Conservation (phyloP, 75 land plant species). For the Larix kaempferi region DNA sequence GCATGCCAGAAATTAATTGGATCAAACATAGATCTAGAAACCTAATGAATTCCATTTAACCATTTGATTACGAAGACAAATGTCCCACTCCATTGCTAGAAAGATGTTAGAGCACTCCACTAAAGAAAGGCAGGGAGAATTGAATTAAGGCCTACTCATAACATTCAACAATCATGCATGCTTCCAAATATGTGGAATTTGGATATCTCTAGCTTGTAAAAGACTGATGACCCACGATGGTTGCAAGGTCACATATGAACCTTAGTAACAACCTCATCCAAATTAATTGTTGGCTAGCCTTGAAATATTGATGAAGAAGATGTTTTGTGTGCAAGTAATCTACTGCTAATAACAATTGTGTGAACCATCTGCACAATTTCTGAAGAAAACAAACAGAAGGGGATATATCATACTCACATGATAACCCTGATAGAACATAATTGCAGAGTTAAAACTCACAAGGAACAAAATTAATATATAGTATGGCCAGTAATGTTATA, state of each 20-base stretch:
- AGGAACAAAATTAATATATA: neutral
- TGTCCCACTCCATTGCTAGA: constrained; percentile 88
- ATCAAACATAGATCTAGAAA: neutral
- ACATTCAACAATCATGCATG: neutral
- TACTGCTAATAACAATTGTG: constrained; percentile 92
- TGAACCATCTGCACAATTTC: constrained; percentile 94
- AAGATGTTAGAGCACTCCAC: constrained; percentile 96
- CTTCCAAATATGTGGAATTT: neutral
- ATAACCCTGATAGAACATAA: neutral
- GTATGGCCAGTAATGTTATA: neutral
- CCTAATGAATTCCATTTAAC: neutral
- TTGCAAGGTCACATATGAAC: neutral
- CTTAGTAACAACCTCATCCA: neutral
- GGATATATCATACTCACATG: neutral
- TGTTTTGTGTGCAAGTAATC: constrained; percentile 96
- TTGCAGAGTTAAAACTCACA: too few species aligned
- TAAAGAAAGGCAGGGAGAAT: neutral
- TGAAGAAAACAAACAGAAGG: constrained; percentile 23
- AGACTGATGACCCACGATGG: neutral
- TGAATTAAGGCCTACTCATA: neutral
- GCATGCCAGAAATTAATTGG: neutral
- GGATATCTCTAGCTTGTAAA: neutral
- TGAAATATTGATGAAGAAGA: constrained; percentile 94
- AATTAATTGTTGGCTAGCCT: constrained; percentile 37
- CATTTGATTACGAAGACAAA: constrained; percentile 79